Percentiles rank a stretch among this genome's conserved stretches.
phyloP scores from a whole-genome alignment of 116 monocot genomes.

The Trichopus zeylanicus region DNA sequence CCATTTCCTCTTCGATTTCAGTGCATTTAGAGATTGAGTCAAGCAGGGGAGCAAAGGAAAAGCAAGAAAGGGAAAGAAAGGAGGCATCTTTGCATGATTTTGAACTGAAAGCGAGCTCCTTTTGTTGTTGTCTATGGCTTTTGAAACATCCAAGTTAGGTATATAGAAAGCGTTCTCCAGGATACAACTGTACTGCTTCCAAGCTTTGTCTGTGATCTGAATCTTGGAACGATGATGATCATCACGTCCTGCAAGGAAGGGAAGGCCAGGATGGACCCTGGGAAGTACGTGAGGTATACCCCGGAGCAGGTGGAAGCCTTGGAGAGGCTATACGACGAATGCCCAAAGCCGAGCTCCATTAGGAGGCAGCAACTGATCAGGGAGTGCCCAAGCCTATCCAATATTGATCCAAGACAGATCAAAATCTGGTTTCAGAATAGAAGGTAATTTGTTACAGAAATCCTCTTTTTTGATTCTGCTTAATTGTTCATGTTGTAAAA shows the following conservation, averaged over 20 bases:
- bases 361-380: conserved; percentile 38
- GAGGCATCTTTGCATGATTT: background rate
- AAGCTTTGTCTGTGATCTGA: background rate
- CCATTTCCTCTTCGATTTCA: background rate
- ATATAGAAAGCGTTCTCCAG: background rate
- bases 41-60: conserved; percentile 1
- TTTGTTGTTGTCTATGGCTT: background rate
- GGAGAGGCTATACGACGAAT: conserved; percentile 34
- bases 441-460: conserved; percentile 14
- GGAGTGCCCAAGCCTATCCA: conserved; percentile 34
- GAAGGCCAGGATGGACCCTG: conserved; percentile 9
- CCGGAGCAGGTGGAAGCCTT: conserved; percentile 44
- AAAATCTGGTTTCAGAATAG: conserved; percentile 54
- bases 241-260: conserved; percentile 5
- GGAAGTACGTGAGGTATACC: conserved; percentile 44
- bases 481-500: background rate
- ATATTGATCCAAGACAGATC: conserved; percentile 44
- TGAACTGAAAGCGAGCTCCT: background rate
- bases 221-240: conserved; percentile 1
- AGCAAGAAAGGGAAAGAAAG: background rate
- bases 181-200: background rate
- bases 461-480: background rate
- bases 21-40: background rate
- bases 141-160: background rate
- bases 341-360: conserved; percentile 41